phyloP scores from a whole-genome alignment of 441 rosid genomes.

The California macrophylla region DNA sequence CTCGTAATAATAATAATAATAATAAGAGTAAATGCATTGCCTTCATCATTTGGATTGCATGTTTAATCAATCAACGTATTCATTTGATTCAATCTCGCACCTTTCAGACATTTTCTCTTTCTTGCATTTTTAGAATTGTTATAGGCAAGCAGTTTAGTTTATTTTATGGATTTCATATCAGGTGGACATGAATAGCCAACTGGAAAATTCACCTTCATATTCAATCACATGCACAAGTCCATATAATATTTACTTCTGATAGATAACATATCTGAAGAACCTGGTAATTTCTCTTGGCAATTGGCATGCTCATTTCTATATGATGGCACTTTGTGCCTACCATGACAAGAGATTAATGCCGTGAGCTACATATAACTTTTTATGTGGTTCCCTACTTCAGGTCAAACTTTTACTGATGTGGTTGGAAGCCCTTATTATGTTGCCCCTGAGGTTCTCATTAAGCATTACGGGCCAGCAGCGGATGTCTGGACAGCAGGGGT shows the following conservation, averaged over 20 bases:
- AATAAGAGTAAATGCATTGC: not conserved
- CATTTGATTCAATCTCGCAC: not conserved
- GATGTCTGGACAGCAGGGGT: conserved; percentile 99
- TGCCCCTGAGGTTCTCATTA: conserved; percentile 86
- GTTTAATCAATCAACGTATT: not conserved
- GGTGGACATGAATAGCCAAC: not conserved
- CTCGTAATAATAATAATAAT: not conserved
- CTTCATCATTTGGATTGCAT: not conserved
- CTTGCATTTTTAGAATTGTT: not conserved
- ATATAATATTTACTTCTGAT: not conserved
- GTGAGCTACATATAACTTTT: not conserved
- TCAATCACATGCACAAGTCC: not conserved
- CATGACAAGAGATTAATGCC: not conserved
- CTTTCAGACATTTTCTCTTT: not conserved
- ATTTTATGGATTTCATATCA: not conserved
- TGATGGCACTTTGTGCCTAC: not conserved
- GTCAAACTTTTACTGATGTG: conserved; percentile 72
- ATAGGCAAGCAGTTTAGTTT: not conserved
- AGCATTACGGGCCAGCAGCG: conserved; percentile 78
- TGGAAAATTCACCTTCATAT: not conserved
- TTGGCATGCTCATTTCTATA: not conserved
- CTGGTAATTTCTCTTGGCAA: too few species aligned
- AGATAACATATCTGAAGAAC: not conserved
- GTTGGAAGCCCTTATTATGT: conserved; percentile 97
- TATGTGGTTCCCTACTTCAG: conserved; percentile 26